Percentiles rank a stretch among this genome's conserved stretches.
These are phyloP conservation scores for Haplosporangium sp. DNA, from an alignment of 371 early-diverging fungal genomes.

Conservation along the genomic window DNA sequence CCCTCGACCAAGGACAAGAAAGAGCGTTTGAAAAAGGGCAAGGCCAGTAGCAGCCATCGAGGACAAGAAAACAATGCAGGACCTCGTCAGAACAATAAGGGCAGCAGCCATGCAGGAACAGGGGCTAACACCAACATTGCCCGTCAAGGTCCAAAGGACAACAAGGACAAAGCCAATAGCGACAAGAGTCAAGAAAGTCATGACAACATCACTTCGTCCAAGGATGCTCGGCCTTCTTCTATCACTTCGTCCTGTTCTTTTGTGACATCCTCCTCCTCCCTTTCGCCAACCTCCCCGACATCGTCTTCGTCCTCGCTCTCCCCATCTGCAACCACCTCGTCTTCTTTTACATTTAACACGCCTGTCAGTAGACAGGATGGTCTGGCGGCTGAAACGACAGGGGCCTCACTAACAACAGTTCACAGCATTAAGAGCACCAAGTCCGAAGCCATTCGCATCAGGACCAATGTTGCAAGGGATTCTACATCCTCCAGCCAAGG, in stretches of 20 bases:
- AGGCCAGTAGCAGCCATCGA: neutral
- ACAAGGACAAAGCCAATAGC: conserved; percentile 2
- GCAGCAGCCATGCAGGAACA: conserved; percentile 2
- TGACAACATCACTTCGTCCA: conserved; percentile 1
- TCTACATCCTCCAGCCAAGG: conserved; percentile 8
- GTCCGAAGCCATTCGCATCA: conserved; percentile 10
- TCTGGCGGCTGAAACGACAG: neutral
- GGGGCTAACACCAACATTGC: neutral
- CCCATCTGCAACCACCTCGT: conserved; percentile 1
- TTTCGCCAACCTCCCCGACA: conserved; percentile 20
- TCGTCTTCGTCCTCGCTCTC: conserved; percentile 18
- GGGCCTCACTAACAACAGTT: neutral
- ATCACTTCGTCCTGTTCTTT: conserved; percentile 40
- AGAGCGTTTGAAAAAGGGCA: neutral
- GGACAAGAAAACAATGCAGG: neutral
- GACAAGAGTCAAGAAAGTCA: neutral
- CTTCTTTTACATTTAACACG: neutral
- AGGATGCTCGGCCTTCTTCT: conserved; percentile 27
- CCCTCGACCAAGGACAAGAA: neutral
- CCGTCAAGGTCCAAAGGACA: neutral
- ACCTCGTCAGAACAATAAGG: neutral
- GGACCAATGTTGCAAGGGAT: conserved; percentile 17
- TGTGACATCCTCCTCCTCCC: conserved; percentile 29
- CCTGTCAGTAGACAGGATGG: neutral
- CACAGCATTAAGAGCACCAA: conserved; percentile 1